Conservation (phyloP, 1,284 basidiomycete genomes). For the Malassezia obtusa region DNA sequence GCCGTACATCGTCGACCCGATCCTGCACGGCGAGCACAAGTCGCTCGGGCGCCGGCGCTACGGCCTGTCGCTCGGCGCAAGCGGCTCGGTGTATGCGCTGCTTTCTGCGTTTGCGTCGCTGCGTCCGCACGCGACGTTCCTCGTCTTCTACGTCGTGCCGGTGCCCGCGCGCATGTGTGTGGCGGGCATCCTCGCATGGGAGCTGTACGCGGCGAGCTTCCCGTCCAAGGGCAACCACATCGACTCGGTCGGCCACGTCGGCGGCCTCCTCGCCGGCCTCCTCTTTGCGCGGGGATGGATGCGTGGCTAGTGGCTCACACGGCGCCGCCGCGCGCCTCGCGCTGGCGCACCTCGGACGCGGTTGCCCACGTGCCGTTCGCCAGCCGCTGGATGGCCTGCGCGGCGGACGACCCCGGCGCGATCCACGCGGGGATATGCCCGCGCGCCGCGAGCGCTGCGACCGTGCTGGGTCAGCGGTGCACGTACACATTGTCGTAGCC, state of each 20-base stretch:
- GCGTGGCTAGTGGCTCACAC: constrained; percentile 3
- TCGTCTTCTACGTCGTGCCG: constrained; percentile 65
- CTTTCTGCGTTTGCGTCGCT: constrained; percentile 63
- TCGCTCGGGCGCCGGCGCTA: constrained; percentile 1
- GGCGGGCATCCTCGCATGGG: constrained; percentile 64
- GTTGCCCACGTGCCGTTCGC: constrained; percentile 21
- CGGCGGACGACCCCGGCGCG: constrained; percentile 27
- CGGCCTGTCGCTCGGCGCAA: constrained; percentile 2
- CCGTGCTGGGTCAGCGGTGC: neutral
- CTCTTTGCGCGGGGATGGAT: constrained; percentile 23
- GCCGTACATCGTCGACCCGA: constrained; percentile 14
- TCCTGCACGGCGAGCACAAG: constrained; percentile 8
- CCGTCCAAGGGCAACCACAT: constrained; percentile 49
- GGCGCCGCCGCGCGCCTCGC: constrained; percentile 32
- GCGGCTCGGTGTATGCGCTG: constrained; percentile 57
- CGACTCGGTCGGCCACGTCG: constrained; percentile 70
- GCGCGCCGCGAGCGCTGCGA: constrained; percentile 2
- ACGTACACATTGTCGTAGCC: constrained; percentile 49
- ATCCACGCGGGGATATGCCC: constrained; percentile 47
- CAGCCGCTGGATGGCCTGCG: constrained; percentile 32
- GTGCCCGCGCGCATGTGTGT: constrained; percentile 72
- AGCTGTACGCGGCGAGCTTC: constrained; percentile 55
- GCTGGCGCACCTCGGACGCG: constrained; percentile 34
- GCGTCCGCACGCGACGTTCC: constrained; percentile 61
- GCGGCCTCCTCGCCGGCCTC: constrained; percentile 63